These are phyloP conservation scores for Yarrowia sp. DNA, from an alignment of 805 yeast species.

Conservation along the genomic window DNA sequence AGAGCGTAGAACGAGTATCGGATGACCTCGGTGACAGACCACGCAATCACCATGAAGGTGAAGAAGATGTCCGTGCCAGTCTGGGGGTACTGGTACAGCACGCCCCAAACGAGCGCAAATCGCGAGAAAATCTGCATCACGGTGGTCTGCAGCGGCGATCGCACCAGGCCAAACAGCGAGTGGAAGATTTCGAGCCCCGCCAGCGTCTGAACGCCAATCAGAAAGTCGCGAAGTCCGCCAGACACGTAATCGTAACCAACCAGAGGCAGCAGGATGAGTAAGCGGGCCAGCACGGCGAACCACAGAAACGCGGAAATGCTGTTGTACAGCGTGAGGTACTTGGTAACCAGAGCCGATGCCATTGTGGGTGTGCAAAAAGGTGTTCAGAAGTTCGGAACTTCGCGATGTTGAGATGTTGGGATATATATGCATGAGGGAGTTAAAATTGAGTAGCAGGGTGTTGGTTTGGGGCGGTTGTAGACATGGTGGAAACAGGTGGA, in stretches of 20 bases:
- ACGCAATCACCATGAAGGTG: constrained; percentile 73
- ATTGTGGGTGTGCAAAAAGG: constrained; percentile 13
- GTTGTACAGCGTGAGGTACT: constrained; percentile 58
- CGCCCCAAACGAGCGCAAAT: constrained; percentile 79
- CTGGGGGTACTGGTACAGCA: constrained; percentile 75
- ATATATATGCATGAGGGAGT: constrained; percentile 6
- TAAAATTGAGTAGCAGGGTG: background rate
- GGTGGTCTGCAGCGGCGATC: constrained; percentile 85
- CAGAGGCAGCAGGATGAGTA: constrained; percentile 52
- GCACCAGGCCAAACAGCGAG: constrained; percentile 78
- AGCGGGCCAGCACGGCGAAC: constrained; percentile 58
- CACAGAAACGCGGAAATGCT: constrained; percentile 61
- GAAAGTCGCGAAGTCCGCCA: constrained; percentile 61
- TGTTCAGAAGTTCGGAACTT: too few species aligned
- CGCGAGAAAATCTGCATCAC: constrained; percentile 88
- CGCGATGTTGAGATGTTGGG: background rate
- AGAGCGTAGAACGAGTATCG: constrained; percentile 88
- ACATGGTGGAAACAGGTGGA: too few species aligned
- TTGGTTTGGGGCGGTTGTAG: too few species aligned
- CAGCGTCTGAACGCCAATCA: constrained; percentile 73
- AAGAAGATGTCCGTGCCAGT: constrained; percentile 66
- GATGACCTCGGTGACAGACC: constrained; percentile 94
- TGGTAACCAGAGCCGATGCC: constrained; percentile 24
- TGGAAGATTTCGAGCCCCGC: constrained; percentile 85
- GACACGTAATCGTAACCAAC: constrained; percentile 73